These are phyloP conservation scores for Backusella psychrophila DNA, from an alignment of 192 early-diverging fungal genomes.

Conservation along the genomic window DNA sequence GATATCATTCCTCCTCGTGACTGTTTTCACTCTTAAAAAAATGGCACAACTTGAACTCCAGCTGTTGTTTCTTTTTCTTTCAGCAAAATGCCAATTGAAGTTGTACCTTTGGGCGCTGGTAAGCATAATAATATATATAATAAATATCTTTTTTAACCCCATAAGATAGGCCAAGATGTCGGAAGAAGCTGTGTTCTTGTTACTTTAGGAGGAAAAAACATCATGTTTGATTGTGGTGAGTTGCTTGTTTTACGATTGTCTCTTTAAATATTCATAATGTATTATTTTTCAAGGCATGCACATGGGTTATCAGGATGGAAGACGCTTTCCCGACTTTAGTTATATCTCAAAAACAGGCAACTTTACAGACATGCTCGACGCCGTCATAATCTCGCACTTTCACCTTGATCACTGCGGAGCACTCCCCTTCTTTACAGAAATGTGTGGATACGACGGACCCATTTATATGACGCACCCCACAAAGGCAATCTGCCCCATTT, in stretches of 20 bases:
- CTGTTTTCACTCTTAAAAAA: too few relatives aligned
- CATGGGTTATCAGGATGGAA: constrained; percentile 92
- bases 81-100: too few relatives aligned
- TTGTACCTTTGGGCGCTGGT: constrained; percentile 60
- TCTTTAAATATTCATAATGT: background rate
- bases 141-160: background rate
- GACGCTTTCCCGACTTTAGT: constrained; percentile 93
- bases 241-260: background rate
- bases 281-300: constrained; percentile 59
- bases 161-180: constrained; percentile 81
- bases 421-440: constrained; percentile 93
- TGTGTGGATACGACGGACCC: constrained; percentile 91
- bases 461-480: constrained; percentile 99
- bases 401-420: constrained; percentile 99
- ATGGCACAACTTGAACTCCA: too few relatives aligned
- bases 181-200: constrained; percentile 82
- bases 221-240: constrained; percentile 87
- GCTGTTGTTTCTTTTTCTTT: too few relatives aligned
- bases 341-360: constrained; percentile 83
- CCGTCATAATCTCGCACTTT: constrained; percentile 94
- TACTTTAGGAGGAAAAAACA: constrained; percentile 73
- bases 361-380: constrained; percentile 83
- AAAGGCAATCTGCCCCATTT: constrained; percentile 90
- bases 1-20: too few relatives aligned
- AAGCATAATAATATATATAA: background rate